Evolutionary conservation across 306 rosid genomes (phyloP), one percentile per base, ranked within the genome.

Genomic region (Benincasa hispida): DNA sequence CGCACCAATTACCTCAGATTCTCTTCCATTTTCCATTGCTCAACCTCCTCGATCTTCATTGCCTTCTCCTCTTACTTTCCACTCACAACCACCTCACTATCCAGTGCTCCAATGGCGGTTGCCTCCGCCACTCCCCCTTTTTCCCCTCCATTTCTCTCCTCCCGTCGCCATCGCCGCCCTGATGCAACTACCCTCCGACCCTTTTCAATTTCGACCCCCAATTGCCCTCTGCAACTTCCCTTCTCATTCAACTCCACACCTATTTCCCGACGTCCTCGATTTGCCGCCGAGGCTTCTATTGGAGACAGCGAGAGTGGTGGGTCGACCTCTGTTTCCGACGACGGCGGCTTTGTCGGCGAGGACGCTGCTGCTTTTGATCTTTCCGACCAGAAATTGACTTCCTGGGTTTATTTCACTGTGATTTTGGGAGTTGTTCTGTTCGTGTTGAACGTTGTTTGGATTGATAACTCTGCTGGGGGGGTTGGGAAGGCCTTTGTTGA

Each of bases 401-500:
- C 96, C 11, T 92, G 97, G 97, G 13, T 83, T 41, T 90, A 88
- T 80, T 92, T 92, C 80, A 45, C 82, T 32, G 83, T 55, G 1
- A 78, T 92, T 87, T 81, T 92, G 59, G 97, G 96, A 3, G 81
- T 85, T 4, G 97, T 92, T 50, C 83, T 92, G 47, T 87, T 85
- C 42, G 82, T 83, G 70, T 95, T 92, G n/a, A 75, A 92, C 55
- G 81, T 88, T 0, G 89, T 78, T 9, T 92, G 97, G 96, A 85
- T 92, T 61, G 96, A 92, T 80, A 88, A 92, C 65, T 88, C 93
- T 28, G 81, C 89, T 13, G 97, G 93, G 12, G 97, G 97, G 5
- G 83, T 84, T 9, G 97, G 97, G 17, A 88, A 88, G 79, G 76
- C 90, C 50, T 87, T 89, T 19, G 32, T 89, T 22, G 90, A 88